Evolutionary conservation across 2,329 filamentous ascomycete species (phyloP).

Genomic region (Acrocalymma vagum): DNA sequence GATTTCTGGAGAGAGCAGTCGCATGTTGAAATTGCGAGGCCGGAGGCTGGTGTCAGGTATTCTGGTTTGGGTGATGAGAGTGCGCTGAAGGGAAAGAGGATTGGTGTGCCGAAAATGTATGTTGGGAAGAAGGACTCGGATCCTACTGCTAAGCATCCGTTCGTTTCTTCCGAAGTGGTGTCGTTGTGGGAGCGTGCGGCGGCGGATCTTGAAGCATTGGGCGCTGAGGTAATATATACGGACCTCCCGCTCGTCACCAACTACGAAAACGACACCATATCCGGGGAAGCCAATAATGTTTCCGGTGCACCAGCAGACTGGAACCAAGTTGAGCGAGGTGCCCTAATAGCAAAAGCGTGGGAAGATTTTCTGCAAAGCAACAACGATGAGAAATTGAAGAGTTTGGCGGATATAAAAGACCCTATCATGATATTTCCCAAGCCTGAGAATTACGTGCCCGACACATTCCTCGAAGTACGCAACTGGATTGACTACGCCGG

Average conservation of each 20-base stretch:
- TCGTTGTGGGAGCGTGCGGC: constrained; percentile 45
- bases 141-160: constrained; percentile 42
- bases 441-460: constrained; percentile 45
- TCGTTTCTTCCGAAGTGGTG: constrained; percentile 49
- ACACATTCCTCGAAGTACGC: constrained; percentile 48
- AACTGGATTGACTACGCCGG: constrained; percentile 51
- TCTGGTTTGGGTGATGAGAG: constrained; percentile 41
- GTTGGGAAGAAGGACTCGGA: constrained; percentile 51
- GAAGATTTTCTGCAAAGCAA: constrained; percentile 59
- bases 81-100: constrained; percentile 53
- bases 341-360: constrained; percentile 62
- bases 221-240: constrained; percentile 53
- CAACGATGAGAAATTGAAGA: constrained; percentile 48
- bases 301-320: constrained; percentile 54
- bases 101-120: constrained; percentile 63
- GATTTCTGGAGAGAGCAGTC: constrained; percentile 66
- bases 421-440: constrained; percentile 47
- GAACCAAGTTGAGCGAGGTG: constrained; percentile 57
- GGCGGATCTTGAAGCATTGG: constrained; percentile 48
- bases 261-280: constrained; percentile 52
- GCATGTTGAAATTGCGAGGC: constrained; percentile 52
- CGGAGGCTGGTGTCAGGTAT: constrained; percentile 43
- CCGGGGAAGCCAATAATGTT: constrained; percentile 51
- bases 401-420: constrained; percentile 51
- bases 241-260: constrained; percentile 58